These are phyloP conservation scores for Verticillium nubilum DNA, from an alignment of 2,329 filamentous ascomycete species.

Conservation along the genomic window DNA sequence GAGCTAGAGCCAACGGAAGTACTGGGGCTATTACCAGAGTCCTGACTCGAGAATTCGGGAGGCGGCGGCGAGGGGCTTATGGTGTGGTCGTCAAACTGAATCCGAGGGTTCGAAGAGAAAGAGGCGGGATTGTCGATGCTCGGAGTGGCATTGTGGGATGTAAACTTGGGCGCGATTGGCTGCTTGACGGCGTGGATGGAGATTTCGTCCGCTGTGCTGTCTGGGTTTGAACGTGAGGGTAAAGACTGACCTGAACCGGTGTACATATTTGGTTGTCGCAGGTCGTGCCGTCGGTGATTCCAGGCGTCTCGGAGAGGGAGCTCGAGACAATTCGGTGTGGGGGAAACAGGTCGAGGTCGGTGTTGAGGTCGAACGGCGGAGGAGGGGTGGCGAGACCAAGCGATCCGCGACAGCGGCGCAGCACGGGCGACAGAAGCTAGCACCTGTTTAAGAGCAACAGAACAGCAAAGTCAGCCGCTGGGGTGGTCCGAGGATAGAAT, in stretches of 20 bases:
- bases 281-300: background rate
- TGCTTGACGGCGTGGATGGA: conserved; percentile 4
- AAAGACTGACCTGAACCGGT: conserved; percentile 11
- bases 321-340: background rate
- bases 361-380: background rate
- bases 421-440: background rate
- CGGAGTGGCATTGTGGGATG: conserved; percentile 9
- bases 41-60: conserved; percentile 14
- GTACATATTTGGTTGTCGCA: conserved; percentile 8
- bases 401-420: background rate
- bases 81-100: conserved; percentile 27
- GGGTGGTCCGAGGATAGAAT: background rate
- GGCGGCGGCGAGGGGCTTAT: conserved; percentile 30
- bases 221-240: conserved; percentile 5
- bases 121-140: conserved; percentile 7
- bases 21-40: conserved; percentile 7
- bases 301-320: background rate
- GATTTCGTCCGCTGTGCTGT: conserved; percentile 6
- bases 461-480: background rate
- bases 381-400: background rate
- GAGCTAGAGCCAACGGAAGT: conserved; percentile 12
- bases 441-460: background rate
- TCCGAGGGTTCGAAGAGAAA: conserved; percentile 16
- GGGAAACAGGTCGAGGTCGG: background rate
- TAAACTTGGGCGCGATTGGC: conserved; percentile 8